Conservation (phyloP, 2,329 filamentous ascomycete species). For the Fusarium poae region DNA sequence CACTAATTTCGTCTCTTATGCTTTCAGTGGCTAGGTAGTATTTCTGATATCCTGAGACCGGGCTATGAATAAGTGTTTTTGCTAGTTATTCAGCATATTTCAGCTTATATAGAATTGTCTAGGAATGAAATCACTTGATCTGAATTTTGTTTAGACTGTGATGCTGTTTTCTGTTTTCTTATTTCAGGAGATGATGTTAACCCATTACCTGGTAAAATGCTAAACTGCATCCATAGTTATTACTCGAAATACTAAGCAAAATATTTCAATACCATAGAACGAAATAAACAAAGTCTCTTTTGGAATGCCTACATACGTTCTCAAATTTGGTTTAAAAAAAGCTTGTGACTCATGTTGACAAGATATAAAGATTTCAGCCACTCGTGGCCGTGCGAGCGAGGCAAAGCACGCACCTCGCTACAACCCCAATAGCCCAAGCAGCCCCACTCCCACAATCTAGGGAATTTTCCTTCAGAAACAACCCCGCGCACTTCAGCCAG, state of each 20-base stretch:
- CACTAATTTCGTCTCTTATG: too few species aligned
- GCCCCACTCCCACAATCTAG: slow-evolving; percentile 56
- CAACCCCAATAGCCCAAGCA: slow-evolving; percentile 49
- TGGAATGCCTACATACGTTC: neutral
- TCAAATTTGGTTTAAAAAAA: neutral
- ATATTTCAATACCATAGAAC: neutral
- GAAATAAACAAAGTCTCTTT: neutral
- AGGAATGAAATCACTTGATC: neutral
- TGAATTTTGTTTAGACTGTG: neutral
- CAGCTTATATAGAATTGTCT: neutral
- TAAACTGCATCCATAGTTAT: neutral
- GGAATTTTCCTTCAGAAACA: slow-evolving; percentile 55
- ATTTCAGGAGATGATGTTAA: neutral
- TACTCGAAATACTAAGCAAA: neutral
- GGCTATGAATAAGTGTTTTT: neutral
- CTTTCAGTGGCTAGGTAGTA: too few species aligned
- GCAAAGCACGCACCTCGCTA: slow-evolving; percentile 21
- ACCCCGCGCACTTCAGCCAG: slow-evolving; percentile 55
- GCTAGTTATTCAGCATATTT: neutral
- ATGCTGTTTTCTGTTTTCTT: neutral
- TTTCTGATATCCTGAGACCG: neutral
- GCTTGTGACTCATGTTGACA: slow-evolving; percentile 25
- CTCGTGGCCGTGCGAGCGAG: slow-evolving; percentile 34
- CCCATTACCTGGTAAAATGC: neutral
- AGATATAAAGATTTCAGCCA: slow-evolving; percentile 21